These are phyloP conservation scores for Ogataea naganishii DNA, from an alignment of 805 yeast species.

Conservation along the genomic window DNA sequence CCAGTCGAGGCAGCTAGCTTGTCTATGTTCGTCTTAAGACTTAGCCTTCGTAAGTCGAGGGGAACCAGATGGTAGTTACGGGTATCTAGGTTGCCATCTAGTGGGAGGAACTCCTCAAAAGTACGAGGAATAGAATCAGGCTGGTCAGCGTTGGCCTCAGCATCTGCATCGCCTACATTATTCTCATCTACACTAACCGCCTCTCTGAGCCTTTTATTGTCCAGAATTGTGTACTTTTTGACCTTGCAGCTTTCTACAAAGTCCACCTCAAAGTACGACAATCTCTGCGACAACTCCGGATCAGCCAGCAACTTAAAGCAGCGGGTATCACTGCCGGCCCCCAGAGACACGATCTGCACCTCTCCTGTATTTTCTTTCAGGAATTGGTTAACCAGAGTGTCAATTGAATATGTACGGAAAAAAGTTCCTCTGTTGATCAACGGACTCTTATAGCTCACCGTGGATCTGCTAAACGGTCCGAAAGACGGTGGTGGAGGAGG, in stretches of 20 bases:
- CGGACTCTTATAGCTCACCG: too few relatives aligned
- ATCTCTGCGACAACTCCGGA: conserved; percentile 15
- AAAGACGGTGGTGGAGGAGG: too few relatives aligned
- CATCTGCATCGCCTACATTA: too few relatives aligned
- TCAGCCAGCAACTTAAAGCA: conserved; percentile 44
- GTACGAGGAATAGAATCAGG: conserved; percentile 7
- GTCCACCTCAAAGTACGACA: conserved; percentile 55
- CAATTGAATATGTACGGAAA: conserved; percentile 47
- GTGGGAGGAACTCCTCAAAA: conserved; percentile 14
- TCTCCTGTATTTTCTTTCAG: conserved; percentile 12
- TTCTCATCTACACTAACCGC: too few relatives aligned
- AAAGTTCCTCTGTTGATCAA: conserved; percentile 67
- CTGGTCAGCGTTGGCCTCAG: conserved; percentile 6
- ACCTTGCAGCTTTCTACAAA: conserved; percentile 44
- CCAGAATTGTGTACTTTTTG: conserved; percentile 41
- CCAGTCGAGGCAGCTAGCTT: too few relatives aligned
- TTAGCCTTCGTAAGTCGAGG: conserved; percentile 37
- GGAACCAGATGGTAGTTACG: conserved; percentile 44
- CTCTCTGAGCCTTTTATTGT: conserved; percentile 18
- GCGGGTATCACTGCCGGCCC: conserved; percentile 77
- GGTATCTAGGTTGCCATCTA: conserved; percentile 26
- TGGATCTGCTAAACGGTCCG: too few relatives aligned
- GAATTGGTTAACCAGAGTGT: conserved; percentile 35
- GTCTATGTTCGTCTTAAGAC: conserved; percentile 6
- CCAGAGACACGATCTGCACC: conserved; percentile 59